Base-by-base conservation (phyloP, 805 yeast species). In the Metschnikowia drakensbergensis region DNA sequence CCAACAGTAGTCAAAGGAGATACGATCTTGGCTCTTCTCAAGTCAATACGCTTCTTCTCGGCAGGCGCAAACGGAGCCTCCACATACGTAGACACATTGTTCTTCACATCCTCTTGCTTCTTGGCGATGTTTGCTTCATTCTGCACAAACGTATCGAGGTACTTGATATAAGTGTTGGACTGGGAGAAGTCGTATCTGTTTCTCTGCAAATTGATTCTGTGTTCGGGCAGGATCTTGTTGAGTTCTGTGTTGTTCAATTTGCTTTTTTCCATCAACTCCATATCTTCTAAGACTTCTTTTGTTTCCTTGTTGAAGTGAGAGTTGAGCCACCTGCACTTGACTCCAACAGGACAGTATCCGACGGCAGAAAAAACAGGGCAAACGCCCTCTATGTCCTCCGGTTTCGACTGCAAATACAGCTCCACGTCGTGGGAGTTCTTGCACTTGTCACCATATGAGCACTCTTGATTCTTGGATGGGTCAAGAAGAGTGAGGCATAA, bases 1-100 rank as follows among this genome's bases (percentile, higher is more conserved):
- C 99, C 99, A 5, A 94, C 99, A 0, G 99, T 94, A 31, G 99
- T 95, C 53, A 94, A 76, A 1, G 99, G 99, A 2, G 97, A 88
- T 6, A 94, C 84, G 51, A 94, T 89, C 67, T 90, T 90, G 55
- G 92, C 92, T 40, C 81, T 73, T 32, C 72, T 70, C 45, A 87
- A 76, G 61, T 90, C 72, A 42, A 94, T 62, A 48, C 69, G 76
- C 65, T 85, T 87, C 80, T 94, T 94, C 65, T 94, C 98, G n/a
- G 77, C 71, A 0, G 88, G 76, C 58, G 80, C 81, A 67, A 85
- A 81, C 17, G 90, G 84, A 1, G 96, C 78, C 62, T 92, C 97
- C 46, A 80, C 71, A 61, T 82, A 92, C n/a, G 72, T 68, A 13
- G 77, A 69, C 35, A 67, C 68, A 46, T 69, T 68, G 36, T 68